Percentiles rank a stretch among this genome's conserved stretches.
Conservation (phyloP, 2,329 filamentous ascomycete species). For the Penicillium sp. region DNA sequence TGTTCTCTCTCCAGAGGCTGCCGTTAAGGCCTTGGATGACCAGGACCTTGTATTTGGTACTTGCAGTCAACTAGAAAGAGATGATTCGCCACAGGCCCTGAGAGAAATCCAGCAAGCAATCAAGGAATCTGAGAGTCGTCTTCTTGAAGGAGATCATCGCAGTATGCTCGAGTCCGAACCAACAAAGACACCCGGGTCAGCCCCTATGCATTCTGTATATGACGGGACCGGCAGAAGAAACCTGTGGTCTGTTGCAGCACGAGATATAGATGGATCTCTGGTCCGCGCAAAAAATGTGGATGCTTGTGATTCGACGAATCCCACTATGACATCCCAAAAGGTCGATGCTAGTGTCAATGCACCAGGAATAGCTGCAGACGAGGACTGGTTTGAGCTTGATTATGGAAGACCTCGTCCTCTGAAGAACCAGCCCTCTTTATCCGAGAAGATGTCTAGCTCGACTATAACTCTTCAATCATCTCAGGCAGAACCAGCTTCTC, state of each 20-base stretch:
- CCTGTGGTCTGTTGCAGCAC: slow-evolving; percentile 66
- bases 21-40: slow-evolving; percentile 57
- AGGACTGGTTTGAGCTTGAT: slow-evolving; percentile 18
- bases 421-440: slow-evolving; percentile 1
- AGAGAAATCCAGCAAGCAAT: slow-evolving; percentile 30
- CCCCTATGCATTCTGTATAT: slow-evolving; percentile 15
- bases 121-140: slow-evolving; percentile 27
- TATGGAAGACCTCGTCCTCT: slow-evolving; percentile 7
- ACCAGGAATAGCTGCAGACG: slow-evolving; percentile 2
- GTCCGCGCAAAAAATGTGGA: slow-evolving; percentile 60
- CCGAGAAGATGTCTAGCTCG: neutral
- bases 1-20: slow-evolving; percentile 64
- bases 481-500: slow-evolving; percentile 1
- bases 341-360: slow-evolving; percentile 1
- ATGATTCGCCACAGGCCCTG: slow-evolving; percentile 60
- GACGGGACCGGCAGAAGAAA: slow-evolving; percentile 34
- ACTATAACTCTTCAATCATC: neutral
- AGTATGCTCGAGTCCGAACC: neutral
- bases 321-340: slow-evolving; percentile 6
- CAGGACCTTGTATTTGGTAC: slow-evolving; percentile 83
- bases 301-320: slow-evolving; percentile 43
- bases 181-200: slow-evolving; percentile 1
- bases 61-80: slow-evolving; percentile 70
- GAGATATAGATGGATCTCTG: slow-evolving; percentile 60
- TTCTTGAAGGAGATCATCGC: slow-evolving; percentile 1